phyloP scores from a whole-genome alignment of 768 basidiomycete genomes.

The Mycena rosella region DNA sequence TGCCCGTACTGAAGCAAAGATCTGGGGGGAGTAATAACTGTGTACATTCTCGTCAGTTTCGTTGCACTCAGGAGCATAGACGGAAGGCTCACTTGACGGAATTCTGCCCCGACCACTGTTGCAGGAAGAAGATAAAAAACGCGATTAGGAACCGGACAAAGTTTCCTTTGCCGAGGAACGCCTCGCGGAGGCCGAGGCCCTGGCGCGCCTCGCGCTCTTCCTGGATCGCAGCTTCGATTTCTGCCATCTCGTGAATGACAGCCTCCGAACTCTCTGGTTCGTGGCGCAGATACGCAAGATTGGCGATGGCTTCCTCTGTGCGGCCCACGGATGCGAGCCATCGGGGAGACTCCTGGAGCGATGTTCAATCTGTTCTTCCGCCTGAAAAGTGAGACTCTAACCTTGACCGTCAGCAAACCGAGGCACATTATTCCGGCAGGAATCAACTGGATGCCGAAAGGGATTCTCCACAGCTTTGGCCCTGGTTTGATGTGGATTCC shows the following conservation, averaged over 20 bases:
- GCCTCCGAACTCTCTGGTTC: constrained; percentile 54
- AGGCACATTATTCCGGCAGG: constrained; percentile 79
- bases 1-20: constrained; percentile 69
- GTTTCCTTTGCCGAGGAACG: constrained; percentile 87
- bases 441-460: constrained; percentile 81
- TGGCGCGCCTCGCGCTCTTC: constrained; percentile 77
- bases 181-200: constrained; percentile 77
- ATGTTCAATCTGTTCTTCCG: not conserved
- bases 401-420: constrained; percentile 77
- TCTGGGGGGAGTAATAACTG: constrained; percentile 81
- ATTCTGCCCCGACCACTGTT: constrained; percentile 90
- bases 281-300: constrained; percentile 75
- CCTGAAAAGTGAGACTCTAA: constrained; percentile 33
- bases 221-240: constrained; percentile 83
- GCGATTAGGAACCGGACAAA: constrained; percentile 88
- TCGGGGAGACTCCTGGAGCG: constrained; percentile 75
- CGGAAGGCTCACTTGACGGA: constrained; percentile 64
- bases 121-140: constrained; percentile 81
- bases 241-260: constrained; percentile 74
- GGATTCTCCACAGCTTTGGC: constrained; percentile 73
- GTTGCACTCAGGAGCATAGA: not conserved
- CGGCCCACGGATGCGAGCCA: constrained; percentile 79
- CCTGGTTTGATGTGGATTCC: constrained; percentile 63
- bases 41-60: not conserved
- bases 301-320: constrained; percentile 63